Evolutionary conservation across 106 monocot genomes (phyloP).

Genomic region (Dioscorea dumetorum): DNA sequence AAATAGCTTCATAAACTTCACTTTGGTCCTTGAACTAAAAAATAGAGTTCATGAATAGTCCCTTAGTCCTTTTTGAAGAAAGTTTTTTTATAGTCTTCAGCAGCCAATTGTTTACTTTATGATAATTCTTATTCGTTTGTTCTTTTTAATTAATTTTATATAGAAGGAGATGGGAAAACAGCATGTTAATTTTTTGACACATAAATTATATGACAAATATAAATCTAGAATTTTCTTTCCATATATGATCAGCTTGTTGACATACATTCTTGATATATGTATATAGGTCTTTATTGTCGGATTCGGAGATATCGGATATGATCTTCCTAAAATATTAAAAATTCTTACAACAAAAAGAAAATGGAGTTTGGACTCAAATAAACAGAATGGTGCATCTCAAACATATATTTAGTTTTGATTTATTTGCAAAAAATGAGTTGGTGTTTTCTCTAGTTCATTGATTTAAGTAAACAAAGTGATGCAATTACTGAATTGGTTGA

Average conservation of each 20-base stretch:
- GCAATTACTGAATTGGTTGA: conserved; percentile 49
- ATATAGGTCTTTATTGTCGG: conserved; percentile 81
- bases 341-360: conserved; percentile 83
- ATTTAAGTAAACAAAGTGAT: conserved; percentile 11
- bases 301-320: conserved; percentile 77
- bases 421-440: too few species aligned
- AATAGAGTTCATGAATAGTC: too few species aligned
- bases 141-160: conserved; percentile 11
- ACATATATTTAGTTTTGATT: too few species aligned
- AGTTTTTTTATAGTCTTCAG: too few species aligned
- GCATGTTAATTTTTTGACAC: conserved; percentile 28
- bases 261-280: not conserved
- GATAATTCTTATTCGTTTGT: not conserved
- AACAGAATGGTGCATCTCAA: too few species aligned
- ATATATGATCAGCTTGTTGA: not conserved
- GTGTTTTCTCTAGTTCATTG: too few species aligned
- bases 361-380: conserved; percentile 25
- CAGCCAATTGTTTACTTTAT: not conserved
- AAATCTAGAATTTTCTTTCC: not conserved
- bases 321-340: conserved; percentile 76
- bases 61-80: too few species aligned
- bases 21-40: not conserved
- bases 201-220: too few species aligned
- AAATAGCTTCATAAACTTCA: too few species aligned
- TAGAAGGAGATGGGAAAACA: conserved; percentile 98